Base-by-base conservation (phyloP, 495 filamentous ascomycete genomes). In the Penicillium robsamsonii region DNA sequence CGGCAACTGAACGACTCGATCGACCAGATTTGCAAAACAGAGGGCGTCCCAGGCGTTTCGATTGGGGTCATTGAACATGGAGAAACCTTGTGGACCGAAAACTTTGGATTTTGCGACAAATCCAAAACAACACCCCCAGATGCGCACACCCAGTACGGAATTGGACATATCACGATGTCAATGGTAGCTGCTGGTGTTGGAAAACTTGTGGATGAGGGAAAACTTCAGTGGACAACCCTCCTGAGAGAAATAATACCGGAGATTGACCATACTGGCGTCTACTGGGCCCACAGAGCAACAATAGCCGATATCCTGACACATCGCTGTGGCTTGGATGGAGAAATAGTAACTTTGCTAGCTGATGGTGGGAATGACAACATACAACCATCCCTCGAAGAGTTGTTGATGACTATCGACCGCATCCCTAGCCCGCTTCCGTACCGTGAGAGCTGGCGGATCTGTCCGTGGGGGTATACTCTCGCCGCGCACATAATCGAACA, bases 171-270 rank as follows among this genome's bases (percentile, higher is more conserved):
- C 29, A 49, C 46, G 5, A 49, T 31, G 27, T 37, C 46, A n/a
- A 35, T 49, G 46, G 29, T 49, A 13, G 27, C 46, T 24, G 46
- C 46, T 18, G 46, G 46, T 22, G 13, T 49, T 49, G 46, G 46
- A 2, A 50, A 50, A 11, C 31, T 50, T 6, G 47, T 50, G 17
- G 47, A 50, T 0, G 30, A 17, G n/a, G 33, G 33, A 37, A 50
- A 50, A 7, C 13, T 50, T 25, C 30, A 38, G 11, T 50, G 47
- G 47, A 38, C 33, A 9, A 50, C 47, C 5, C 20, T 22, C 3
- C 20, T 50, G 47, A 20, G 18, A 12, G n/a, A 37, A 10, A 31
- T 50, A 18, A n/a, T 50, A 15, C 47, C 47, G 3, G 30, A 25
- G 31, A 24, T 50, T 10, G 20, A 8, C 1, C 10, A 38, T 33